Base-by-base conservation (phyloP, 2,329 filamentous ascomycete species). In the Thyridium curvatum region DNA sequence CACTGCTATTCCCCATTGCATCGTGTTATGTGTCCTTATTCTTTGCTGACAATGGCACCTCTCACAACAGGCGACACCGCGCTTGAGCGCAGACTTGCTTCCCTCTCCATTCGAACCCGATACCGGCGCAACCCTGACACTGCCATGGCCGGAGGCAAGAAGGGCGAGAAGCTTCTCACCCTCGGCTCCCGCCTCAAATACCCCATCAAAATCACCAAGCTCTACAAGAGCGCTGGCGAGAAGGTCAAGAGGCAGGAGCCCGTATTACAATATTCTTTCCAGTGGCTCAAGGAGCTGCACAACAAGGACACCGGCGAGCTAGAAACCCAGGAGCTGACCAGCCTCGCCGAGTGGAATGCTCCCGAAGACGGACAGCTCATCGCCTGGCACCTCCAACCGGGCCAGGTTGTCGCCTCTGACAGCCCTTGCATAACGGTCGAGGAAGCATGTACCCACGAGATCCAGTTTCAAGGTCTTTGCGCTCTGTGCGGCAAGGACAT, bases 401-500 rank as follows among this genome's bases (percentile, higher is more conserved):
- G 82, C 42, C 72, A 80, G 49, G 69, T 78, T 50, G 72, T 91
- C 41, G 61, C 68, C 5, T 66, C 66, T 35, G 79, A 84, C 56
- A 68, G 68, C 45, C 56, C 67, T 2, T 77, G 74, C 45, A 77
- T 89, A 43, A 82, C 88, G 43, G 84, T 98, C 39, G 85, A 95
- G 53, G 93, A 98, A 66, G 80, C 85, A 41, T 98, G 93, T 63
- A 77, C 84, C 21, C 93, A 98, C 64, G 86, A 91, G 52, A 75
- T 94, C 31, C 91, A 97, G 61, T 95, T 87, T 56, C 84, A 85
- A 41, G 90, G 90, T 33, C 75, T 98, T 49, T 98, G 93, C 65
- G 88, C 82, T 42, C 77, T 90, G 45, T 98, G 93, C 62, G 93
- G 93, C 46, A 88, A 91, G 63, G 90, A 97, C 64, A 95, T 98